Base-by-base conservation (phyloP, 31 red algal species). In the Asparagopsis taxiformis region DNA sequence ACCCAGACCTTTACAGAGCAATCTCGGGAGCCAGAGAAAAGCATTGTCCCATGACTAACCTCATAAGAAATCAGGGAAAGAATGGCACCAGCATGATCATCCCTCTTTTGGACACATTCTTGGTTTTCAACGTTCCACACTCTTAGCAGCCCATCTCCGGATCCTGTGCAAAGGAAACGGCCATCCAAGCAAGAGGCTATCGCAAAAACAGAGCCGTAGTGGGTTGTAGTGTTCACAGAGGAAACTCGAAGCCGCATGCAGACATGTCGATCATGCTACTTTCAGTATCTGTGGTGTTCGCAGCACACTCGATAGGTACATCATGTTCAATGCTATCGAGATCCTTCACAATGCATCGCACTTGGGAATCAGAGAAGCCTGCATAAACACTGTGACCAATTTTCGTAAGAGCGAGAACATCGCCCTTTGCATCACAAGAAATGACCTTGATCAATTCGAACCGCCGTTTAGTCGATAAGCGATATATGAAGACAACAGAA, bases 21-120 rank as follows among this genome's bases (percentile, higher is more conserved):
- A 55, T 95, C 91, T 22, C 84, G 34, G 0, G 91, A 83, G 17
- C 84, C 91, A 19, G 91, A 95, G 51, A 89, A 89, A 16, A 95
- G 82, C 53, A 87, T 79, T 46, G 77, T 76, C 17, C 77, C 82
- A 28, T 70, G 43, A 19, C 43, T 53, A 10, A 58, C 55, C 17
- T 87, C 82, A 75, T 80, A 75, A 9, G 38, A 62, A n/a, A 51
- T 65, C 36, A 94, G 72, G 1, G 91, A 70, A 24, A 89, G 63
- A 66, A 95, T 82, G 3, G 84, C 91, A 13, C 84, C 84, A 15
- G 84, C 72, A 38, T 95, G 91, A 24, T 87, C 91, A 29, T 79
- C 77, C 21, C 85, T 44, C 36, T 31, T 66, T 53, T 79, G 73
- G 16, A 80, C 71, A 57, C 70, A 80, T 48, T 65, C 36, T 23